Evolutionary conservation across 108 stramenopile species (phyloP).

Genomic region (Cyclotella baltica): DNA sequence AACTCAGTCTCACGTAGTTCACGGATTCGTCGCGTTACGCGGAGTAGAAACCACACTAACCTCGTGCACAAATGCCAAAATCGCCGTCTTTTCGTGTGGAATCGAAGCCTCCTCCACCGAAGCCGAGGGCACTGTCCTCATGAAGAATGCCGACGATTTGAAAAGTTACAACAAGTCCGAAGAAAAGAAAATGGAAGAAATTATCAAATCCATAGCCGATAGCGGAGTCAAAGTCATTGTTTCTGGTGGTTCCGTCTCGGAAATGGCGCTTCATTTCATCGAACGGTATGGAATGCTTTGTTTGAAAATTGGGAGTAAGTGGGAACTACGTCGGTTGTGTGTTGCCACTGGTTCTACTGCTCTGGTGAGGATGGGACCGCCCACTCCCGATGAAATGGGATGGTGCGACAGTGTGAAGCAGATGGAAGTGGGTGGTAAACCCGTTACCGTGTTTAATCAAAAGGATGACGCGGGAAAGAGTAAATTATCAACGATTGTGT

Average conservation of each 20-base stretch:
- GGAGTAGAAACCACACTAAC: slow-evolving; percentile 84
- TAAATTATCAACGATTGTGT: slow-evolving; percentile 93
- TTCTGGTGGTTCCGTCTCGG: slow-evolving; percentile 90
- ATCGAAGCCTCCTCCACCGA: slow-evolving; percentile 96
- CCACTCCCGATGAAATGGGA: slow-evolving; percentile 98
- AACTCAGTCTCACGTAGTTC: slow-evolving; percentile 82
- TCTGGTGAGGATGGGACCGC: slow-evolving; percentile 93
- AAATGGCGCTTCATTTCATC: slow-evolving; percentile 98
- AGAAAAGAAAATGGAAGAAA: slow-evolving; percentile 97
- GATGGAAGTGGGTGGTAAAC: slow-evolving; percentile 91
- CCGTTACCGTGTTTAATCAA: slow-evolving; percentile 92
- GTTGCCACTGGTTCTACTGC: slow-evolving; percentile 95
- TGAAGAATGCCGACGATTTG: slow-evolving; percentile 98
- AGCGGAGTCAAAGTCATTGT: slow-evolving; percentile 93
- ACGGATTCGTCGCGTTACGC: slow-evolving; percentile 94
- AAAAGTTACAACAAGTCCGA: slow-evolving; percentile 97
- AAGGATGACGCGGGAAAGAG: slow-evolving; percentile 67
- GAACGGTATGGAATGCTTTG: slow-evolving; percentile 94
- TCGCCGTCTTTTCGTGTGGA: slow-evolving; percentile 96
- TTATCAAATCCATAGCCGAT: slow-evolving; percentile 94
- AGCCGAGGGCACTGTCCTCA: slow-evolving; percentile 99
- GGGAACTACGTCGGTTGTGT: slow-evolving; percentile 97
- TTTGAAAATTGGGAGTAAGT: slow-evolving; percentile 94
- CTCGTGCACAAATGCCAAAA: slow-evolving; percentile 83
- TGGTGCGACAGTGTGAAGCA: slow-evolving; percentile 72